Evolutionary conservation across 345 rosid species (phyloP).

Genomic region (Laguncularia racemosa): DNA sequence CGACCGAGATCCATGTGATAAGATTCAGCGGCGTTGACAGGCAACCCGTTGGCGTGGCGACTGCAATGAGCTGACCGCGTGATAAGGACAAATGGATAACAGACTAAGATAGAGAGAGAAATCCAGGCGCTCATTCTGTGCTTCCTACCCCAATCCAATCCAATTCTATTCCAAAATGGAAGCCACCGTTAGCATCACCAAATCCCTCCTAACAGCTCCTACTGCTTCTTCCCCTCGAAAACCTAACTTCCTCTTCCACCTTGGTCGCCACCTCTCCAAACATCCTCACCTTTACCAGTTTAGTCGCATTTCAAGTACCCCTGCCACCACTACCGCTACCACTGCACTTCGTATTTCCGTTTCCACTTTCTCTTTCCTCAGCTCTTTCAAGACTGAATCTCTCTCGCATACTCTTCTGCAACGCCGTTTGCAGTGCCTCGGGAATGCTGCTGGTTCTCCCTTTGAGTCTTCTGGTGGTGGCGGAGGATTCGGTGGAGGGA

Average conservation of each 20-base stretch:
- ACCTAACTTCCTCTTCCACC: conserved; percentile 7
- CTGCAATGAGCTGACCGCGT: no score
- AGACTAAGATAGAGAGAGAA: no score
- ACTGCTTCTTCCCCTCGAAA: conserved; percentile 6
- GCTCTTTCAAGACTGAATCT: no score
- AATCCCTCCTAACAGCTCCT: background rate
- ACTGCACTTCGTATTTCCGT: no score
- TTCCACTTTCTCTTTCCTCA: no score
- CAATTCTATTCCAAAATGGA: conserved; percentile 4
- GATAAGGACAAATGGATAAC: no score
- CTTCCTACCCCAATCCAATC: background rate
- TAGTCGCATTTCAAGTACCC: conserved; percentile 35
- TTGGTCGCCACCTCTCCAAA: conserved; percentile 2
- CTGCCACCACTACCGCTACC: conserved; percentile 4
- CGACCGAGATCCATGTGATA: no score
- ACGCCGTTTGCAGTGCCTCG: no score
- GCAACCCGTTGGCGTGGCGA: no score
- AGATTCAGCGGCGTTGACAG: no score
- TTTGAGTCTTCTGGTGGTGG: conserved; percentile 39
- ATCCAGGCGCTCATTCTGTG: no score
- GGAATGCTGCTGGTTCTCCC: conserved; percentile 12
- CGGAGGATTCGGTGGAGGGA: conserved; percentile 34
- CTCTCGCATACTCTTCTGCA: no score
- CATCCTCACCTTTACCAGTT: conserved; percentile 3
- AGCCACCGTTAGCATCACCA: conserved; percentile 7